Evolutionary conservation across 768 basidiomycete species (phyloP).

Genomic region (Trametes meyenii): DNA sequence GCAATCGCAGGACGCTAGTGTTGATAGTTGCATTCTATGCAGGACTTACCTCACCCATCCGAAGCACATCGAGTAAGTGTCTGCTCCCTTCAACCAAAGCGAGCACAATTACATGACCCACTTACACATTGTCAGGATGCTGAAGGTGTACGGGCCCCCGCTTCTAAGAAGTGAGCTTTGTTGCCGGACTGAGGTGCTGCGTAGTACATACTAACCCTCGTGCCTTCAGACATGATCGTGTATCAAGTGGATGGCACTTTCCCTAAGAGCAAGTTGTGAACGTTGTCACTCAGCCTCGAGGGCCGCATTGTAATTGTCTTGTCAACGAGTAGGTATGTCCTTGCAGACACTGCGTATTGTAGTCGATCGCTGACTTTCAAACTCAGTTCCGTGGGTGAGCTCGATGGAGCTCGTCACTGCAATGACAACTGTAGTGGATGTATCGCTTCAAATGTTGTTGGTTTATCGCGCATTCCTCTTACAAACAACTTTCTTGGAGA

Average conservation of each 20-base stretch:
- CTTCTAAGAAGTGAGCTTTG: not conserved
- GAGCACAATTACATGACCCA: not conserved
- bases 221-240: constrained; percentile 5
- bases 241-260: constrained; percentile 16
- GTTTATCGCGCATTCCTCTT: not conserved
- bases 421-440: too few species aligned
- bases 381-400: too few species aligned
- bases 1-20: too few species aligned
- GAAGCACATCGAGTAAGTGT: constrained; percentile 9
- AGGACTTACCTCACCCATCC: constrained; percentile 16
- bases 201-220: too few species aligned
- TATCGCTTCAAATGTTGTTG: too few species aligned
- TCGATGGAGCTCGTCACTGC: too few species aligned
- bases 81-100: not conserved
- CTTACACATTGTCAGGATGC: not conserved
- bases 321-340: too few species aligned
- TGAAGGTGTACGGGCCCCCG: constrained; percentile 7
- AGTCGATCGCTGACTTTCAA: too few species aligned
- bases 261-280: constrained; percentile 1
- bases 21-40: not conserved
- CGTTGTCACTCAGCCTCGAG: too few species aligned
- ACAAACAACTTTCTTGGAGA: not conserved
- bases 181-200: too few species aligned
- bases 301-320: too few species aligned
- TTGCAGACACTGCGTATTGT: too few species aligned